Base-by-base conservation (phyloP, 2,329 filamentous ascomycete genomes). In the Botrytis fragariae region DNA sequence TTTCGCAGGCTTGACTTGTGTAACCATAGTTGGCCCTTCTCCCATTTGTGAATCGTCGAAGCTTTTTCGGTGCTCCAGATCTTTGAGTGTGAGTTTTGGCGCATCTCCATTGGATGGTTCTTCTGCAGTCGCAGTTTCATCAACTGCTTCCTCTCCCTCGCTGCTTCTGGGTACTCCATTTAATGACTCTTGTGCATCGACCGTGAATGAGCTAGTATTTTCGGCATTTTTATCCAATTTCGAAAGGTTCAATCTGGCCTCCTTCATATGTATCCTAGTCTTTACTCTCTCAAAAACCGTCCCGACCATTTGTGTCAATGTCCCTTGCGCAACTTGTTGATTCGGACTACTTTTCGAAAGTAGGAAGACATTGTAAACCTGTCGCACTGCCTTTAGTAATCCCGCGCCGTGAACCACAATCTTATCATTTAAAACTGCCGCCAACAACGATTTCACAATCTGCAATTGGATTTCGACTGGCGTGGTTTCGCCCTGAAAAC, bases 301-400 rank as follows among this genome's bases (percentile, higher is more conserved):
- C 77, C 95, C 95, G 57, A 98, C 94, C 96, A 99, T 99, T 83
- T 99, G 96, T 5, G 95, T 97, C 80, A 99, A 85, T 6, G 96
- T 98, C 4, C 96, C 96, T 82, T 99, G 97, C 1, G 97, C 97
- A 68, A 98, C 93, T 82, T 97, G 95, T 85, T 99, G 96, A 81
- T 98, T 99, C 73, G 94, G 90, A 76, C 92, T 97, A 76, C 92
- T 97, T 81, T 96, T 94, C 77, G 95, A 98, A 69, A 98, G 89
- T 74, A 99, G 87, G 83, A 99, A 99, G 78, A 99, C 97, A 85
- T 99, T 99, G 86, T 99, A 99, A 74, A 98, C 97, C 83, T 98
- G 94, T 78, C 96, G 92, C 77, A 99, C 94, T 72, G 96, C 95
- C 85, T 99, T 99, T 77, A 99, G 87, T 75, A 99, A 87, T 76